Evolutionary conservation across 371 early-diverging fungal genomes (phyloP), one percentile per base, ranked within the genome.

Genomic region (Mucor circinelloides): DNA sequence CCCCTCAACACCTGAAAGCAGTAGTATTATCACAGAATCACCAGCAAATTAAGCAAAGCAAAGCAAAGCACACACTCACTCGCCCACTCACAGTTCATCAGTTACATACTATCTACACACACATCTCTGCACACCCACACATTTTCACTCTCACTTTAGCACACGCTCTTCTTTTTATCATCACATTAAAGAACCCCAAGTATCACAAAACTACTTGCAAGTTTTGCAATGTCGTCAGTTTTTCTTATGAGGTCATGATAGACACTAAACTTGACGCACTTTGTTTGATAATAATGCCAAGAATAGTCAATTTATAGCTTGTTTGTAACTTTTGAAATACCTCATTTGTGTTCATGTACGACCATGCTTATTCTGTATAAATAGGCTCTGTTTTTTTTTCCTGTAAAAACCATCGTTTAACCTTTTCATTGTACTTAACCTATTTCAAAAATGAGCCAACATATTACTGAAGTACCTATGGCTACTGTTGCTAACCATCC

Each of bases 401-500:
- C 6, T 21, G 1, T 6, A 17, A 57, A 57, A 25, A 25, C 5
- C 60, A 44, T 15, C 42, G 2, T 42, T 27, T 59, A 42, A 42
- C 27, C 40, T 42, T n/a, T 25, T 42, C 28, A 38, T 21, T 36
- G n/a, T 58, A 19, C 34, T 48, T 9, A 19, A 46, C 23, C 48
- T 2, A 2, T 8, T 23, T n/a, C 19, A 6, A 46, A 46, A 60
- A 60, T 60, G 61, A 60, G 32, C 21, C 25, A 54, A 13, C 15
- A 28, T 50, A n/a, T 67, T 44, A 44, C 36, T 23, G 42, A 52
- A 67, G 36, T 63, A 8, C 60, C 61, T 54, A 60, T 60, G 67
- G 59, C 60, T 13, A 34, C 59, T 25, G 58, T 68, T 40, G 31
- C 46, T 44, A 25, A 36, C 15, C 32, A 42, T 48, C 30, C 64